Conservation (phyloP, 805 yeast genomes). For the Myxozyma lipomycoides region DNA sequence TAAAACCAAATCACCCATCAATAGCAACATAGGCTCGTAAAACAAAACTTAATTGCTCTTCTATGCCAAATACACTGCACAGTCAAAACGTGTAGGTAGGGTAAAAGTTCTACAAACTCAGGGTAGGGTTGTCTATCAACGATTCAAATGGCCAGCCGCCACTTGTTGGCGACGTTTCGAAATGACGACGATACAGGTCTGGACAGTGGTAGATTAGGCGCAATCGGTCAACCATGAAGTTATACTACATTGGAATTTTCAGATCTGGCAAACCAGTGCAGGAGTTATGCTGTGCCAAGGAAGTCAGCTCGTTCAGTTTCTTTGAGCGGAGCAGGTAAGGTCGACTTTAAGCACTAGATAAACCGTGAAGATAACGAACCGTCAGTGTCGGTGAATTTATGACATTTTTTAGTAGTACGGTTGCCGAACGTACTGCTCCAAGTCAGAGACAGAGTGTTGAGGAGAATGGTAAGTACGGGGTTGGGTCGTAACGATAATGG, state of each 20-base stretch:
- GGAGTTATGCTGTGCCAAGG: constrained; percentile 76
- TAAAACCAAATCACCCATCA: too few relatives aligned
- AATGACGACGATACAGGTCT: too few relatives aligned
- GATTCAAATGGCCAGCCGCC: too few relatives aligned
- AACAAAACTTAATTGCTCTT: too few relatives aligned
- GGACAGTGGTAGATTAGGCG: too few relatives aligned
- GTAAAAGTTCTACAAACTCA: too few relatives aligned
- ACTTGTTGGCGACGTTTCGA: too few relatives aligned
- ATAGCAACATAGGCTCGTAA: too few relatives aligned
- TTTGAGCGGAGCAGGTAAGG: constrained; percentile 65
- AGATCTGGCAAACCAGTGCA: constrained; percentile 52
- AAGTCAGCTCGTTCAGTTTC: constrained; percentile 79
- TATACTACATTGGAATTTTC: constrained; percentile 83
- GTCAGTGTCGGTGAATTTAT: constrained; percentile 79
- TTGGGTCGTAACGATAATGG: background rate
- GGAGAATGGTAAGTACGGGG: constrained; percentile 45
- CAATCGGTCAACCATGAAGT: constrained; percentile 75
- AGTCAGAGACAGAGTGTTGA: constrained; percentile 94
- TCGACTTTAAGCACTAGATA: background rate
- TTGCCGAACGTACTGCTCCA: constrained; percentile 77
- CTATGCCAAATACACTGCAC: too few relatives aligned
- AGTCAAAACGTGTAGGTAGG: too few relatives aligned
- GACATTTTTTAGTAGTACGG: constrained; percentile 90
- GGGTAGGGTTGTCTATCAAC: too few relatives aligned
- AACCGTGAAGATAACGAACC: background rate